Evolutionary conservation across 176 grass and related monocot genomes (phyloP).

Genomic region (Tillandsia leiboldiana): DNA sequence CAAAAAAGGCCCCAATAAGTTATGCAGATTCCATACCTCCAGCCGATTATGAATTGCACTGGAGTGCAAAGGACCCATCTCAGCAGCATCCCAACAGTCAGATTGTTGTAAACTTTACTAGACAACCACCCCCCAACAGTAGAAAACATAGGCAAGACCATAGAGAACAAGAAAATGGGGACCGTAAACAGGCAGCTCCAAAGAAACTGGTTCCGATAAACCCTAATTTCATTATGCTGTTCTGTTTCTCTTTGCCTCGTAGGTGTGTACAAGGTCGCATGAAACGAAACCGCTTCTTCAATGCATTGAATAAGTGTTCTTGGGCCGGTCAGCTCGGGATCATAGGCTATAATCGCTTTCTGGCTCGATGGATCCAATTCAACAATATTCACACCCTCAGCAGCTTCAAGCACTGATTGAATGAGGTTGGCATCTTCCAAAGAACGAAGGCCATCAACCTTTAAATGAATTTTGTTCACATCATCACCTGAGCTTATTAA

Average conservation of each 20-base stretch:
- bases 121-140: slow-evolving; percentile 59
- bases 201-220: slow-evolving; percentile 82
- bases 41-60: slow-evolving; percentile 97
- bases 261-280: slow-evolving; percentile 56
- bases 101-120: slow-evolving; percentile 61
- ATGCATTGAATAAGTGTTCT: slow-evolving; percentile 74
- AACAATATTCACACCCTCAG: slow-evolving; percentile 56
- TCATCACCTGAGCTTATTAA: slow-evolving; percentile 71
- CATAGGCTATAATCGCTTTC: slow-evolving; percentile 60
- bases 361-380: slow-evolving; percentile 52
- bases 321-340: slow-evolving; percentile 87
- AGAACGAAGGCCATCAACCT: slow-evolving; percentile 55
- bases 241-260: slow-evolving; percentile 66
- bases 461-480: slow-evolving; percentile 82
- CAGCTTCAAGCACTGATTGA: slow-evolving; percentile 56
- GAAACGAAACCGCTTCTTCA: slow-evolving; percentile 51
- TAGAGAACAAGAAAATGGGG: slow-evolving; percentile 81
- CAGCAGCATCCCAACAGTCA: slow-evolving; percentile 79
- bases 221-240: slow-evolving; percentile 47
- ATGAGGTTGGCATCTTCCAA: slow-evolving; percentile 57
- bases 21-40: slow-evolving; percentile 55
- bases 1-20: background rate
- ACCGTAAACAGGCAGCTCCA: slow-evolving; percentile 86
- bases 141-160: slow-evolving; percentile 79
- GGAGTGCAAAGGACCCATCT: slow-evolving; percentile 81